Evolutionary conservation across 805 yeast species (phyloP), one percentile per base, ranked within the genome.

Genomic region (Yarrowia sp.): DNA sequence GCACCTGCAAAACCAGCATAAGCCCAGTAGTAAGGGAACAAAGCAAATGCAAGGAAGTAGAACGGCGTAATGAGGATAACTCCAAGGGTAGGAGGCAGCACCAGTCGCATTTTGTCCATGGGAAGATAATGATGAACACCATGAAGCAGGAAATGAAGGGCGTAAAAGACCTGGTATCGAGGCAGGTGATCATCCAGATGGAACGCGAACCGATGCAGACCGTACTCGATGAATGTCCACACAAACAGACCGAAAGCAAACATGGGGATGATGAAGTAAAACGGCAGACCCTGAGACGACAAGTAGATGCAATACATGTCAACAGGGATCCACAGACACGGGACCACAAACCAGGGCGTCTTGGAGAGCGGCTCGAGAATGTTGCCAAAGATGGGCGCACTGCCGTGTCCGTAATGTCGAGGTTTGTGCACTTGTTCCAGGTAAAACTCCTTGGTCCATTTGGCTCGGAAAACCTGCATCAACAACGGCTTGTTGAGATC

Each of bases 121-220:
- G 99, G 99, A 70, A 95, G 82, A 76, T 90, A 95, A 77, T 95
- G 99, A 76, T 95, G 99, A 61, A 92, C 88, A 65, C 99, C 99
- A 72, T 95, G 99, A 69, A 93, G 80, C 66, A 92, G 76, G 81
- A 95, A 95, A 76, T 95, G 99, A 47, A 92, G 66, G 0, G 96
- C 84, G 72, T 89, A 86, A 8, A 90, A 89, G 18, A 83, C 55
- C 58, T 85, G 87, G 76, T 89, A 83, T 68, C 90, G 89, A 13
- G 99, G 99, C 66, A 96, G 81, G 74, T 87, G 84, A 62, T 85
- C 80, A 75, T 95, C 99, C 72, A 95, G 79, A 75, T 95, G 99
- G 86, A 95, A 95, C 67, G 95, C 76, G 75, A 92, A 92, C 71
- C 99, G 86, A 75, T 95, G 99, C 74, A 95, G 69, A 43, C 83